Conservation (phyloP, 1,139 yeast species). For the Hansenula anomala region DNA sequence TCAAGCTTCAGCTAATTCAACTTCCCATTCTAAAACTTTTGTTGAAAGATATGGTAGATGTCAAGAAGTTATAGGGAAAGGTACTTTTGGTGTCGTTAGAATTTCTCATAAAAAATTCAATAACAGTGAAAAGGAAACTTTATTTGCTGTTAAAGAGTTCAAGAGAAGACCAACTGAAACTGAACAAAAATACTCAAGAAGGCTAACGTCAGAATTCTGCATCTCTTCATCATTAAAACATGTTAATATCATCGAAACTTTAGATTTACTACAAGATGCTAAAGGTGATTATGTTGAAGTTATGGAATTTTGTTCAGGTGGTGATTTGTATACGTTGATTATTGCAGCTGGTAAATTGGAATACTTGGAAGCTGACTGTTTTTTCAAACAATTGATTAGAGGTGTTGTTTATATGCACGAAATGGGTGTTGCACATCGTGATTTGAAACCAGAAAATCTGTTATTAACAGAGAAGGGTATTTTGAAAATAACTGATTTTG, state of each 20-base stretch:
- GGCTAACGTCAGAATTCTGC: slow-evolving; percentile 81
- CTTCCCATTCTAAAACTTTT: slow-evolving; percentile 28
- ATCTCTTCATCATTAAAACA: slow-evolving; percentile 78
- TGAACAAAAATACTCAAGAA: slow-evolving; percentile 55
- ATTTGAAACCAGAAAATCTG: slow-evolving; percentile 89
- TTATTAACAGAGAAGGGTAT: slow-evolving; percentile 75
- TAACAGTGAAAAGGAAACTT: slow-evolving; percentile 30
- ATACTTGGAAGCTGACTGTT: slow-evolving; percentile 89
- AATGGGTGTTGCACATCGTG: slow-evolving; percentile 96
- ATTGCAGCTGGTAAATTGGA: slow-evolving; percentile 82
- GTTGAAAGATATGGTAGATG: slow-evolving; percentile 74
- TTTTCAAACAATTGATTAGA: slow-evolving; percentile 83
- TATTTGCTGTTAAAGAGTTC: slow-evolving; percentile 84
- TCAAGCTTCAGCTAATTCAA: neutral
- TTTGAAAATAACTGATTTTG: slow-evolving; percentile 90
- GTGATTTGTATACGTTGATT: slow-evolving; percentile 84
- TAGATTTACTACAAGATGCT: slow-evolving; percentile 84
- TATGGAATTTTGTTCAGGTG: slow-evolving; percentile 95
- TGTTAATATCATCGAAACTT: slow-evolving; percentile 75
- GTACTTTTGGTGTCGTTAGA: slow-evolving; percentile 83
- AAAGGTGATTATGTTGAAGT: slow-evolving; percentile 94
- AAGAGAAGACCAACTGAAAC: slow-evolving; percentile 52
- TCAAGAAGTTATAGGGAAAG: slow-evolving; percentile 77
- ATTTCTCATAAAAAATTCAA: slow-evolving; percentile 52
- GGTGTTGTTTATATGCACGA: slow-evolving; percentile 96